Evolutionary conservation across 371 early-diverging fungal genomes (phyloP), one percentile per base, ranked within the genome.

Genomic region (Syncephalastrum contaminatum): DNA sequence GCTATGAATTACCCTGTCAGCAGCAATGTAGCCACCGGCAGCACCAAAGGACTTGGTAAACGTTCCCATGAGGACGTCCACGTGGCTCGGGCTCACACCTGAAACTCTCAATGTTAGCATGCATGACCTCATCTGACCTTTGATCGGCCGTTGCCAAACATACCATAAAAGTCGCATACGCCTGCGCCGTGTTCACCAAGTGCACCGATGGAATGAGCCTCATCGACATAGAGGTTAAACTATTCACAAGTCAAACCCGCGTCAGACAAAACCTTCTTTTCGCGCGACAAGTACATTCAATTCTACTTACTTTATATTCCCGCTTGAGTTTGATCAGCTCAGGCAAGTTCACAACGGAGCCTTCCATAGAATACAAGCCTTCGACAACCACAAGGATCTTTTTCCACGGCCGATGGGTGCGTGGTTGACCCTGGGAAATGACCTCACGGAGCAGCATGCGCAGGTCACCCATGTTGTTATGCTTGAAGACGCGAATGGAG

Each of bases 41-140:
- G 98, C 97, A 61, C 99, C 99, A 85, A 99, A 99, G 43, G 95
- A 95, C 79, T 99, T 99, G 24, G 99, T 99, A 68, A 99, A 99
- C 3, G 99, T 99, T 15, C 99, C 99, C 99, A 99, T 99, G 41
- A 97, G 71, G 57, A 99, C 86, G 68, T 99, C 99, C 27, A 99
- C 87, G 36, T 95, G 88, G 30, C 75, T 76, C 22, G 97, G 95
- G 63, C 94, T 90, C 15, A 99, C 83, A 42, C 36, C 36, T 30
- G 36, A 30, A 30, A 30, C 36, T 30, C 36, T 30, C 36, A 30
- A 30, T 8, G 88, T 58, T 62, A 16, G 36, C 4, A 51, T 16
- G n/a, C 19, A 13, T 18, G 22, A 13, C n/a, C 14, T 44, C 30
- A 19, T 22, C n/a, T 30, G 36, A 16, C 16, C 42, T 22, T 16